Evolutionary conservation across 2,329 filamentous ascomycete species (phyloP).

Genomic region (Nemania sp.): DNA sequence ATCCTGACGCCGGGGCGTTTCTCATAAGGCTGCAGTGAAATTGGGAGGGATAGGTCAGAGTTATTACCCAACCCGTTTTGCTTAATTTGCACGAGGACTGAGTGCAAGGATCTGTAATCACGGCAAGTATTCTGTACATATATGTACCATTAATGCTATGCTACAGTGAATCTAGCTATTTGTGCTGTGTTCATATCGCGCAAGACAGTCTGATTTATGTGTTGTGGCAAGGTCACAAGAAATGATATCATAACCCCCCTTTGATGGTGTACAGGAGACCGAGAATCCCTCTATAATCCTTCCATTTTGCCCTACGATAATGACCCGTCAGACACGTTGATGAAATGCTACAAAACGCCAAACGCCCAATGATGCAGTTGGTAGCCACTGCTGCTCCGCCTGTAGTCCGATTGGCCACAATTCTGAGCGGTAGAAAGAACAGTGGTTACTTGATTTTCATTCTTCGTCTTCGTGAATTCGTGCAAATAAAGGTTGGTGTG

Average conservation of each 20-base stretch:
- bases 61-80: no score
- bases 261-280: neutral
- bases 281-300: neutral
- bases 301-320: neutral
- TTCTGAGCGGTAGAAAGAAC: constrained; percentile 4
- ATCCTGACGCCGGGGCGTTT: no score
- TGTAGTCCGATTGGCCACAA: constrained; percentile 3
- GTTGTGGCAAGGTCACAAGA: constrained; percentile 7
- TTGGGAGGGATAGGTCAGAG: no score
- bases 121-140: no score
- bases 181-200: neutral
- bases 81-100: no score
- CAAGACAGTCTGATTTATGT: constrained; percentile 1
- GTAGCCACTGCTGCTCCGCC: neutral
- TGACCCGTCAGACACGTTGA: constrained; percentile 8
- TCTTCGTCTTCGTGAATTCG: constrained; percentile 1
- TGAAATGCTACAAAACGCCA: constrained; percentile 11
- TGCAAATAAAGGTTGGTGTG: neutral
- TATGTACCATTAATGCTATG: constrained; percentile 1
- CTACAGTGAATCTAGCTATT: constrained; percentile 1
- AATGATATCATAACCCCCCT: constrained; percentile 7
- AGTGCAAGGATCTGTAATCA: no score
- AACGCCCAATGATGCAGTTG: constrained; percentile 18
- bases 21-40: no score
- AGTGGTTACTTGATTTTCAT: neutral